Conservation (phyloP, 192 early-diverging fungal genomes). For the Rhizophagus sp. region DNA sequence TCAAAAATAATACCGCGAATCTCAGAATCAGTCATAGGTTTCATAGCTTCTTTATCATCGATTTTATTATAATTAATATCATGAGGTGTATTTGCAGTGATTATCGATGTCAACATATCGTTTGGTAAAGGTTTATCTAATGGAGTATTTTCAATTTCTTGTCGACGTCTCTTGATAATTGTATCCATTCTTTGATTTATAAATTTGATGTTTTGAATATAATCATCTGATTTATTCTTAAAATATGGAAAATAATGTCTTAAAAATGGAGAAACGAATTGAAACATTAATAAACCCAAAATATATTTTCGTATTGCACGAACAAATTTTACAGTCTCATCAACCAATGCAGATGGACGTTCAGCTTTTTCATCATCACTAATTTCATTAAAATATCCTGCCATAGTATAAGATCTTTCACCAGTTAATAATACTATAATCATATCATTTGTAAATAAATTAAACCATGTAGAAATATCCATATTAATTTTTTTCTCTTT, state of each 20-base stretch:
- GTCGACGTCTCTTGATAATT: background rate
- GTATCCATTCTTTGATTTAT: background rate
- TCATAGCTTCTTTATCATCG: background rate
- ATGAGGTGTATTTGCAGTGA: too few relatives aligned
- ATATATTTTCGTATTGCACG: background rate
- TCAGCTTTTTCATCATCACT: too few relatives aligned
- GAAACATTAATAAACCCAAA: background rate
- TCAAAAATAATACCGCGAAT: too few relatives aligned
- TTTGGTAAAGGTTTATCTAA: too few relatives aligned
- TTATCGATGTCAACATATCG: too few relatives aligned
- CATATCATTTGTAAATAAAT: background rate
- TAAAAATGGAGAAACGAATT: background rate
- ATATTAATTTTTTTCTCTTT: too few relatives aligned
- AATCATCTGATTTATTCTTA: too few relatives aligned
- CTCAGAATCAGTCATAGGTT: too few relatives aligned
- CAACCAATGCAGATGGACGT: too few relatives aligned
- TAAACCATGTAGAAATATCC: background rate
- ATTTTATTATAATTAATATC: background rate
- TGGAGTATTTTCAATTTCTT: constrained; percentile 7
- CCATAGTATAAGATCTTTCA: background rate
- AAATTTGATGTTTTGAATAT: background rate
- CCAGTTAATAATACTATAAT: background rate
- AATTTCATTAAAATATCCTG: background rate
- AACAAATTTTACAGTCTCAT: background rate
- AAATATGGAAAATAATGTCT: background rate